Percentiles rank a stretch among this genome's conserved stretches.
Evolutionary conservation across 306 rosid species (phyloP).

Genomic region (Arachis stenosperma): DNA sequence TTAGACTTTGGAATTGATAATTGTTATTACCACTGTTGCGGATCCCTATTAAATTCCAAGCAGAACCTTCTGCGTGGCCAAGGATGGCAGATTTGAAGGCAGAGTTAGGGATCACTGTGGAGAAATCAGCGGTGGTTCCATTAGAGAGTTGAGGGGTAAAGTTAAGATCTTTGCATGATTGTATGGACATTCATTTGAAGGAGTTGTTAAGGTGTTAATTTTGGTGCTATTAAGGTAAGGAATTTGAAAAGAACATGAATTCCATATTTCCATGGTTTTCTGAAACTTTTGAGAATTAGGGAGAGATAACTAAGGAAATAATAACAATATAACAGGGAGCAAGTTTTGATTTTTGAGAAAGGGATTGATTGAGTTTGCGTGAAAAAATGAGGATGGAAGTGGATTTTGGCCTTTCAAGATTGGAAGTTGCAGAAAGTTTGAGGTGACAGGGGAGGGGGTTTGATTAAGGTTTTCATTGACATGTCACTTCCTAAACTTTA

Average conservation of each 20-base stretch:
- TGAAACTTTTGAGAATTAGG: background rate
- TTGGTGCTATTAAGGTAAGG: background rate
- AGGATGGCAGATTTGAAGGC: conserved; percentile 64
- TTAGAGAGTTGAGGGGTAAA: conserved; percentile 61
- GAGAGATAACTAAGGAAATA: background rate
- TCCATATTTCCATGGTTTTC: background rate
- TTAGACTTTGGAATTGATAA: conserved; percentile 46
- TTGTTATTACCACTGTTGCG: conserved; percentile 29
- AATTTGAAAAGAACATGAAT: background rate
- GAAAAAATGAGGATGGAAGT: no score
- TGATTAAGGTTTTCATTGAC: no score
- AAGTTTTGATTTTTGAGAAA: no score
- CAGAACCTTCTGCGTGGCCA: conserved; percentile 54
- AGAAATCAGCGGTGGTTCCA: conserved; percentile 68
- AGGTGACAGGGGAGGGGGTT: background rate
- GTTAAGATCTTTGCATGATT: conserved; percentile 56
- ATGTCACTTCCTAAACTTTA: no score
- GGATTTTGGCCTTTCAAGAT: background rate
- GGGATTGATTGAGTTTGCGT: background rate
- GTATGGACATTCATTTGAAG: conserved; percentile 66
- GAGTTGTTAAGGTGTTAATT: conserved; percentile 43
- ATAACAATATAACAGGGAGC: no score
- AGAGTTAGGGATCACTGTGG: conserved; percentile 76
- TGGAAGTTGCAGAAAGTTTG: background rate
- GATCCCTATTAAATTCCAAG: conserved; percentile 66